Evolutionary conservation across 257 asterid genomes (phyloP).

Genomic region (Osmanthus fragrans): DNA sequence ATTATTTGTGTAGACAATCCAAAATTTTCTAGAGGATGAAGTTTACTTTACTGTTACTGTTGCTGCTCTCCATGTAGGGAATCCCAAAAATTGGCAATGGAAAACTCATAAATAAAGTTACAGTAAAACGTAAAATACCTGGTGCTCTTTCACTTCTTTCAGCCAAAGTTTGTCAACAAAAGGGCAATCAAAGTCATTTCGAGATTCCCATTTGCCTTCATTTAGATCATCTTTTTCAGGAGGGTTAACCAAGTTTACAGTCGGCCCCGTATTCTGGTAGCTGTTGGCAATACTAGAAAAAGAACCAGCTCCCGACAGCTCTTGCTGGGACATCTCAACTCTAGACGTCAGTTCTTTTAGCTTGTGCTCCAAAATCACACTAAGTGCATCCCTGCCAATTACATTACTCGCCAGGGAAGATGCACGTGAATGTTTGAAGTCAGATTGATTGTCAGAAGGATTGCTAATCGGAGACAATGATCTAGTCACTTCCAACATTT

Average conservation of each 20-base stretch:
- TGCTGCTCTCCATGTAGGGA: not conserved
- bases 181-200: slow-evolving; percentile 35
- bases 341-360: slow-evolving; percentile 80
- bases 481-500: slow-evolving; percentile 35
- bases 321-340: slow-evolving; percentile 64
- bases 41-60: not conserved
- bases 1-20: not conserved
- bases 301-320: slow-evolving; percentile 40
- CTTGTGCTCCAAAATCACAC: slow-evolving; percentile 86
- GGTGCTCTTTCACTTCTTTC: slow-evolving; percentile 39
- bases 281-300: slow-evolving; percentile 39
- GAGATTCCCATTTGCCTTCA: slow-evolving; percentile 36
- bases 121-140: slow-evolving; percentile 13
- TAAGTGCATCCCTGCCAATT: slow-evolving; percentile 75
- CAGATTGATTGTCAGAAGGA: slow-evolving; percentile 38
- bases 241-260: slow-evolving; percentile 27
- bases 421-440: slow-evolving; percentile 36
- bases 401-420: slow-evolving; percentile 50
- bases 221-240: slow-evolving; percentile 27
- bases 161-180: slow-evolving; percentile 41
- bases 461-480: slow-evolving; percentile 34
- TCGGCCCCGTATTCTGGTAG: slow-evolving; percentile 34
- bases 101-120: slow-evolving; percentile 2
- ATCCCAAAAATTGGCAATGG: not conserved
- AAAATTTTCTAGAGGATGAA: not conserved